Conservation (phyloP, 2,329 filamentous ascomycete genomes). For the Aspergillus pseudoterreus region DNA sequence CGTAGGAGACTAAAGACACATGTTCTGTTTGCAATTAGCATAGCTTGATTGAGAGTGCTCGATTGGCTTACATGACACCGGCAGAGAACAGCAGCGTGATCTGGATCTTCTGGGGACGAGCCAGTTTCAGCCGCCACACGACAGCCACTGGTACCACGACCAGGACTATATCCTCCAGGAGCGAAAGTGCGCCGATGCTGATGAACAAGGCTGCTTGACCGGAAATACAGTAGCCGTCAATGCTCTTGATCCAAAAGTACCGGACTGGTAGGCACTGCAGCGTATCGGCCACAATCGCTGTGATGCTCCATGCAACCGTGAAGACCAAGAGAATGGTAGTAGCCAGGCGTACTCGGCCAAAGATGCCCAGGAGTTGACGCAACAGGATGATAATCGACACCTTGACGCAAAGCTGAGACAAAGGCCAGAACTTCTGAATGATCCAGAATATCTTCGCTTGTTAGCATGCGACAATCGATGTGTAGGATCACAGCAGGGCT, state of each 20-base stretch:
- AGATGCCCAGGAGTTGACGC: conserved; percentile 10
- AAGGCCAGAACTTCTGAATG: conserved; percentile 17
- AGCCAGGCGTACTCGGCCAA: conserved; percentile 1
- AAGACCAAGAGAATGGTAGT: conserved; percentile 8
- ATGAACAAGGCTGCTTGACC: conserved; percentile 15
- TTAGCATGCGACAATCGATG: background rate
- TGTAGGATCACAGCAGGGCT: background rate
- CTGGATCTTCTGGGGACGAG: conserved; percentile 5
- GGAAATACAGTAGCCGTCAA: conserved; percentile 15
- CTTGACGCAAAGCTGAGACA: conserved; percentile 16
- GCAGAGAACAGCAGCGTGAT: conserved; percentile 11
- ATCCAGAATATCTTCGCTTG: conserved; percentile 15
- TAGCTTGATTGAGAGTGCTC: no score
- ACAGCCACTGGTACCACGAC: conserved; percentile 16
- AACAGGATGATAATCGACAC: conserved; percentile 17
- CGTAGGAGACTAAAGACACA: conserved; percentile 8
- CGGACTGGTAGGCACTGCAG: conserved; percentile 19
- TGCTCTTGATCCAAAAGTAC: conserved; percentile 15
- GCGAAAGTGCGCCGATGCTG: conserved; percentile 11
- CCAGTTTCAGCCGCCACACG: conserved; percentile 15
- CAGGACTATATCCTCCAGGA: conserved; percentile 16
- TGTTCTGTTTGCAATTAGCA: background rate
- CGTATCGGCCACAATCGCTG: conserved; percentile 15
- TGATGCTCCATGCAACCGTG: conserved; percentile 12
- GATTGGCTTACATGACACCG: conserved; percentile 7